These are phyloP conservation scores for Limnomonas spitsbergensis DNA, from an alignment of 139 green algal species.

Conservation along the genomic window DNA sequence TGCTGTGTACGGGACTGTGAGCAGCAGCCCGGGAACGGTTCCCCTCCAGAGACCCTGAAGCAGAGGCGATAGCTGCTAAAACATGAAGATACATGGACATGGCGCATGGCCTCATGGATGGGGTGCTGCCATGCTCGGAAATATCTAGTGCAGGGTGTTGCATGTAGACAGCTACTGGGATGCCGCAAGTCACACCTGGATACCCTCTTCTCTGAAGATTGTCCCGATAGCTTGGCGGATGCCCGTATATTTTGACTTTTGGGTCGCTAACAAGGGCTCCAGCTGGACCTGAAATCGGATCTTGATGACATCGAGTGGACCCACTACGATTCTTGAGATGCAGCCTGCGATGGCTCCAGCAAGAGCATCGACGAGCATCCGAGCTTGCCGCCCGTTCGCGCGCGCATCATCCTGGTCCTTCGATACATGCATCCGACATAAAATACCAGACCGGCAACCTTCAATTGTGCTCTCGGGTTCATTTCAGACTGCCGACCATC, in stretches of 20 bases:
- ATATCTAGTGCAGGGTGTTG: too few species aligned
- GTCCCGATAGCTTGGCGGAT: conserved; percentile 76
- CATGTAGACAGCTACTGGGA: too few species aligned
- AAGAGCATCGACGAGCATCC: conserved; percentile 44
- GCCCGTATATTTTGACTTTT: conserved; percentile 80
- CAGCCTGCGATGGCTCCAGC: conserved; percentile 81
- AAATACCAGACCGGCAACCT: too few species aligned
- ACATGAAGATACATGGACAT: not conserved
- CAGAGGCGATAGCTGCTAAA: not conserved
- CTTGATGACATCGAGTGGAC: conserved; percentile 94
- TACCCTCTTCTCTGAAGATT: conserved; percentile 87
- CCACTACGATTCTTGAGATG: conserved; percentile 75
- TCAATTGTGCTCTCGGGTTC: too few species aligned
- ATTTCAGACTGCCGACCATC: too few species aligned
- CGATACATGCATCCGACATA: too few species aligned
- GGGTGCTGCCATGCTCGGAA: too few species aligned
- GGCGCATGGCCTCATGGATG: too few species aligned
- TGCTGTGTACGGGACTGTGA: conserved; percentile 94
- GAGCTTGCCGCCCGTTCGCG: not conserved
- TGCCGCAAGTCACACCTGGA: conserved; percentile 74
- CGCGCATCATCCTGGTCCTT: too few species aligned
- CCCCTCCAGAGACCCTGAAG: conserved; percentile 68
- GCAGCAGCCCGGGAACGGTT: conserved; percentile 62
- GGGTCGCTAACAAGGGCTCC: conserved; percentile 42
- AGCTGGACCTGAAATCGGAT: conserved; percentile 93